Conservation (phyloP, 2,329 filamentous ascomycete genomes). For the Apiospora phragmitis region DNA sequence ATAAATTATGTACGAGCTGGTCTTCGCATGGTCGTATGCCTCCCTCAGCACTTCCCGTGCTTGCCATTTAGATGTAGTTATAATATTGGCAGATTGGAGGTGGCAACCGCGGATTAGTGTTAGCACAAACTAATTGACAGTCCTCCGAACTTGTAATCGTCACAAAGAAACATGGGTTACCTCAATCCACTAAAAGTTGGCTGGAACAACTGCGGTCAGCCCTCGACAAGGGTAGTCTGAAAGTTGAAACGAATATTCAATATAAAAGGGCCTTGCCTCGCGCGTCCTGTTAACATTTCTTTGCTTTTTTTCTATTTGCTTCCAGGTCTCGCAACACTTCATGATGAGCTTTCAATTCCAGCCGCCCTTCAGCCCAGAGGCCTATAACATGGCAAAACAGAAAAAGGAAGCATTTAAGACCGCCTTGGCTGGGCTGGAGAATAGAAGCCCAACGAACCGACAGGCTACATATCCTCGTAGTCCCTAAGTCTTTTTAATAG, state of each 20-base stretch:
- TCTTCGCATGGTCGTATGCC: background rate
- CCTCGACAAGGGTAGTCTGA: background rate
- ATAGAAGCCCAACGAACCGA: background rate
- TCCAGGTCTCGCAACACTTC: background rate
- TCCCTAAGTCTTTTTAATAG: background rate
- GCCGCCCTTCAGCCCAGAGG: background rate
- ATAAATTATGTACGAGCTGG: background rate
- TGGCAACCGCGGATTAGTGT: background rate
- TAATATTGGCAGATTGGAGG: background rate
- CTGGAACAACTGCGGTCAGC: background rate
- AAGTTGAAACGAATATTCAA: background rate
- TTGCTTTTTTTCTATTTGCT: background rate
- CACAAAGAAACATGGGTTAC: background rate
- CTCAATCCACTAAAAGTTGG: background rate
- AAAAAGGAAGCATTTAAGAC: background rate
- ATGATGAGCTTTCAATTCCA: background rate
- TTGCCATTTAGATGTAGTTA: background rate
- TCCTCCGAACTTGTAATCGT: background rate
- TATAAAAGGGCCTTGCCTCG: background rate
- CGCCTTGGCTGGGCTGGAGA: background rate
- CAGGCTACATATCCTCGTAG: background rate
- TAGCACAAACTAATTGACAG: background rate
- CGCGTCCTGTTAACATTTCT: background rate
- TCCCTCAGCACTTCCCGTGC: background rate
- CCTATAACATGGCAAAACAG: background rate